Evolutionary conservation across 2,329 filamentous ascomycete species (phyloP).

Genomic region (Pseudogymnoascus sp.): DNA sequence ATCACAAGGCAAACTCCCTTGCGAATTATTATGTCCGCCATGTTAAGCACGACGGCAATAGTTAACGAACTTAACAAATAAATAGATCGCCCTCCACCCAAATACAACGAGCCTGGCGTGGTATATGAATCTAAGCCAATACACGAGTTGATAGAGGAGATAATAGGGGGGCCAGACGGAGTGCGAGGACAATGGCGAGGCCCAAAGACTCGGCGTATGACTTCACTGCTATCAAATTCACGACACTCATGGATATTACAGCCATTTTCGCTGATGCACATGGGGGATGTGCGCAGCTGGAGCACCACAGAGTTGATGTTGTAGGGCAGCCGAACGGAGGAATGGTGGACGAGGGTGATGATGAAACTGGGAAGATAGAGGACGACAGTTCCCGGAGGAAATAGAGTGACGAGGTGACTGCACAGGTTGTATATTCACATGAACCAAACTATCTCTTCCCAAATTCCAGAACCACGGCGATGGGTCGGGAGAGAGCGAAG

Average conservation of each 20-base stretch:
- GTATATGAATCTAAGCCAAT: not conserved
- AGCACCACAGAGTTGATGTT: constrained; percentile 39
- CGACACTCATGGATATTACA: not conserved
- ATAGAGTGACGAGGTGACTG: not conserved
- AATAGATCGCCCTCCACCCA: too few species aligned
- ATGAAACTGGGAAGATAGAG: not conserved
- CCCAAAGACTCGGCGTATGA: too few species aligned
- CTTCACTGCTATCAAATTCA: too few species aligned
- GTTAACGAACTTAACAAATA: too few species aligned
- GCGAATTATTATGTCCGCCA: too few species aligned
- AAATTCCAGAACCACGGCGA: not conserved
- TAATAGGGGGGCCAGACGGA: too few species aligned
- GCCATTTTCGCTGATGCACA: not conserved
- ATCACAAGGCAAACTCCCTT: too few species aligned
- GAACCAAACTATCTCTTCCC: not conserved
- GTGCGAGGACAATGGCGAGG: too few species aligned
- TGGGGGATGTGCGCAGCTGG: constrained; percentile 28
- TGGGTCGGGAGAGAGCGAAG: not conserved
- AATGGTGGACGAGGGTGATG: constrained; percentile 20
- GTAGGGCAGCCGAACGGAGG: constrained; percentile 26
- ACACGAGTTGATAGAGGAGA: too few species aligned
- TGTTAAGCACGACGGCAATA: too few species aligned
- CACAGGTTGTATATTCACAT: not conserved
- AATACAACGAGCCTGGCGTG: too few species aligned
- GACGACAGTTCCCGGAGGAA: not conserved